Percentiles rank a stretch among this genome's conserved stretches.
phyloP scores from a whole-genome alignment of 169 alveolate species.

The Plasmodium cynomolgi region DNA sequence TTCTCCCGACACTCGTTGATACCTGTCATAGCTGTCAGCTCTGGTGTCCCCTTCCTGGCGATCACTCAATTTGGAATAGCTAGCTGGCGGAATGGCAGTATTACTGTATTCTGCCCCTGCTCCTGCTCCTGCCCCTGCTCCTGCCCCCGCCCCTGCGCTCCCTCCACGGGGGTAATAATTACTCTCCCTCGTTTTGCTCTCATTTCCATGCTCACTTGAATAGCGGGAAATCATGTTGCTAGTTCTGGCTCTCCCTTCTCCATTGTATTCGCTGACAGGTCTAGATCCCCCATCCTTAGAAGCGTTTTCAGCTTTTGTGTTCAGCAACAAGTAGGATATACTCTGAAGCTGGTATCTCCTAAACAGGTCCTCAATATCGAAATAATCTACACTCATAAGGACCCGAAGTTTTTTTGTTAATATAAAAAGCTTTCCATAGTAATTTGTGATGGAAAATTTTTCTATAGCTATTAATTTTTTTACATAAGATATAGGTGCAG shows the following conservation, averaged over 20 bases:
- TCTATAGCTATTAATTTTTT: constrained; percentile 43
- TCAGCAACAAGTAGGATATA: constrained; percentile 35
- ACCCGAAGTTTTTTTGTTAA: constrained; percentile 41
- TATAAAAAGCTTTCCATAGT: constrained; percentile 60
- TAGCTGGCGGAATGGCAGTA: background rate
- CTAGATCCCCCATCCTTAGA: background rate
- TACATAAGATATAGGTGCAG: constrained; percentile 38
- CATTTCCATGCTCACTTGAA: background rate
- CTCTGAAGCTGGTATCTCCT: constrained; percentile 46
- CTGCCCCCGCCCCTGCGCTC: background rate
- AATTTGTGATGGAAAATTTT: constrained; percentile 56
- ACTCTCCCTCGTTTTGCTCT: background rate
- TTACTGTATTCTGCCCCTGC: background rate
- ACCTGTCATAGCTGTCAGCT: background rate
- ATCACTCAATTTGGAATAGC: background rate
- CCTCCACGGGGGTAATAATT: background rate
- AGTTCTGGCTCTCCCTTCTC: background rate
- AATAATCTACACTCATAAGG: constrained; percentile 22
- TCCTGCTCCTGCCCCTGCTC: background rate
- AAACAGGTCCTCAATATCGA: constrained; percentile 59
- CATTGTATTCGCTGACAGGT: background rate
- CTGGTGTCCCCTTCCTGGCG: constrained; percentile 5
- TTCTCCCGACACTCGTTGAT: constrained; percentile 10
- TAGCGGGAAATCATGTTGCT: background rate
- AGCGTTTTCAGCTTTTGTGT: constrained; percentile 15